Evolutionary conservation across 1,284 basidiomycete genomes (phyloP), one percentile per base, ranked within the genome.

Genomic region (Ustilago cynodontis): DNA sequence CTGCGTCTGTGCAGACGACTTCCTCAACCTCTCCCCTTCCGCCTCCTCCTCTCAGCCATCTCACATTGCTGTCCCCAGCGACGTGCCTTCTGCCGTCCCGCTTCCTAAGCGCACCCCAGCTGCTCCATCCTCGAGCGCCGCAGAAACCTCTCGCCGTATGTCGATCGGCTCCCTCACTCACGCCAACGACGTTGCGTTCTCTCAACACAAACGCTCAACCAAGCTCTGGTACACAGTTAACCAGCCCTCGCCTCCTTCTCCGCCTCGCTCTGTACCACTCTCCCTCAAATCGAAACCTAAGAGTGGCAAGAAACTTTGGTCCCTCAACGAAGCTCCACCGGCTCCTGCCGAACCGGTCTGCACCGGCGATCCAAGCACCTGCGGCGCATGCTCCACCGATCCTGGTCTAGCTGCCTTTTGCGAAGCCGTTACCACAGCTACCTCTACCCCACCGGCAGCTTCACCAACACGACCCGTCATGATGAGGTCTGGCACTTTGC

Each of bases 1-100:
- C 4, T 83, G 82, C 39, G 80, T 81, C 3, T 83, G 82, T 49
- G 67, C 78, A 4, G 82, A 73, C 26, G 75, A 73, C 35, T 70
- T 73, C 49, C 55, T 77, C 29, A 64, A 77, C 52, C 71, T 77
- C 8, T 35, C 61, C 20, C 29, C 58, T 14, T 14, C 47, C 9
- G 47, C 47, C 9, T 14, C 47, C 11, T 49, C 56, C 7, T 28
- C 63, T 3, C 55, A 61, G 16, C 67, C 64, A 0, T 75, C 72
- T 8, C 72, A 75, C 37, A 66, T 75, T 14, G 59, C 72, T 9
- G 49, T 75, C 13, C 20, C 62, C 6, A 65, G 52, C 56, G 65
- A 72, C 8, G 65, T 66, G 0, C 59, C 70, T 3, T 62, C 66
- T 14, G 70, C 74, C 1, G 51, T 72, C 20, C 70, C 70, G 8